These are phyloP conservation scores for Botrytis sinoallii DNA, from an alignment of 2,329 filamentous ascomycete species.

Conservation along the genomic window DNA sequence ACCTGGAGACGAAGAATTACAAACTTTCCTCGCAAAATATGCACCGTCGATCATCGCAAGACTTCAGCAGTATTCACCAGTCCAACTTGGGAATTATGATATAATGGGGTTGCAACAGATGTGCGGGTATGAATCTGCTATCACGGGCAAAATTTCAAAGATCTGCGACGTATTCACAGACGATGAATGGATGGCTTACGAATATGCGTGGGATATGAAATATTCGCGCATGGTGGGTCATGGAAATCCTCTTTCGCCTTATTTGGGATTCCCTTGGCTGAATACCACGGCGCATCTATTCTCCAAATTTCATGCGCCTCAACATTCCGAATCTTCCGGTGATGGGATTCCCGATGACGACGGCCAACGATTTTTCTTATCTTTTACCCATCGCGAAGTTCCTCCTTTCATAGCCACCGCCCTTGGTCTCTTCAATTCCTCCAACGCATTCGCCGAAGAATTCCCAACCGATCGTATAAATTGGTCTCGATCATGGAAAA, in stretches of 20 bases:
- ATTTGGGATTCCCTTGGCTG: constrained; percentile 61
- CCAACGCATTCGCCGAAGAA: constrained; percentile 56
- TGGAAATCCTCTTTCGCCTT: constrained; percentile 54
- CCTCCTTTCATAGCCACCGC: constrained; percentile 65
- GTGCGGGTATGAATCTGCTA: constrained; percentile 47
- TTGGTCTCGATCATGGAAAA: constrained; percentile 60
- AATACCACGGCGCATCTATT: constrained; percentile 51
- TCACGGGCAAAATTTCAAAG: constrained; percentile 55
- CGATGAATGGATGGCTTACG: constrained; percentile 64
- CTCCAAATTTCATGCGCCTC: constrained; percentile 34
- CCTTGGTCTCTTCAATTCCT: constrained; percentile 69
- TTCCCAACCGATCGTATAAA: constrained; percentile 64
- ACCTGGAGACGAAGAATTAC: constrained; percentile 30
- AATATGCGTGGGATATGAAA: constrained; percentile 61
- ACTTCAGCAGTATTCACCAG: constrained; percentile 49
- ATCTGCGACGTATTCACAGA: constrained; percentile 61
- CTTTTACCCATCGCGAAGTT: constrained; percentile 64
- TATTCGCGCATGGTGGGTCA: constrained; percentile 67
- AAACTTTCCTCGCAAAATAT: constrained; percentile 50
- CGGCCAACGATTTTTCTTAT: constrained; percentile 60
- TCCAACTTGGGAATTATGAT: constrained; percentile 63
- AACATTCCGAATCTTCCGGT: constrained; percentile 13
- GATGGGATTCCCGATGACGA: constrained; percentile 30
- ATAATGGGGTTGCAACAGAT: constrained; percentile 64
- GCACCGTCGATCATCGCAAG: constrained; percentile 59